Conservation (phyloP, 164 flowering plant genomes). For the Vitis rupestris region DNA sequence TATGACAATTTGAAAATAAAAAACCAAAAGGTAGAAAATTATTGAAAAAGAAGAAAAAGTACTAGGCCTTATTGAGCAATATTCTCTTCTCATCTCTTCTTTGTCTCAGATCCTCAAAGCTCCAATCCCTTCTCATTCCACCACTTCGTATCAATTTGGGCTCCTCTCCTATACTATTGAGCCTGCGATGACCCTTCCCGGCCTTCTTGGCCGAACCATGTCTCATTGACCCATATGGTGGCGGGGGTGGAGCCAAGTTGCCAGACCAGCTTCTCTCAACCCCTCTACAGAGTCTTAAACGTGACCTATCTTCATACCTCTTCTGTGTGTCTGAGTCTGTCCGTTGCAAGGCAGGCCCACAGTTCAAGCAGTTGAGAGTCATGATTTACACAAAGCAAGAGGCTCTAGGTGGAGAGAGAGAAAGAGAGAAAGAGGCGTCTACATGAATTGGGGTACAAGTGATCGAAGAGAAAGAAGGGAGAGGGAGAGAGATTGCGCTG, state of each 20-base stretch:
- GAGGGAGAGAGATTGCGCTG: not conserved
- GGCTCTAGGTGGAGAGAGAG: too few relatives aligned
- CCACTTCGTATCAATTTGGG: slow-evolving; percentile 63
- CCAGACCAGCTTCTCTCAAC: slow-evolving; percentile 57
- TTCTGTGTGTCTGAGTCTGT: slow-evolving; percentile 19
- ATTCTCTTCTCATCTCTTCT: not conserved
- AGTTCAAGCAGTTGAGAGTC: slow-evolving; percentile 30
- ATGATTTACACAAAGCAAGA: slow-evolving; percentile 4
- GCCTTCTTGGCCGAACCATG: slow-evolving; percentile 5
- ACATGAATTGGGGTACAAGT: too few relatives aligned
- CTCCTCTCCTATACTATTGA: slow-evolving; percentile 13
- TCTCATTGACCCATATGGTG: slow-evolving; percentile 19
- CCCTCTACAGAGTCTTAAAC: slow-evolving; percentile 2
- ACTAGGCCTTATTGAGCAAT: not conserved
- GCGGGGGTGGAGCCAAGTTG: slow-evolving; percentile 22
- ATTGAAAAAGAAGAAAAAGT: too few relatives aligned
- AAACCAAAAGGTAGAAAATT: too few relatives aligned
- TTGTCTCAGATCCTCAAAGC: slow-evolving; percentile 62
- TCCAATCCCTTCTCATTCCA: slow-evolving; percentile 91
- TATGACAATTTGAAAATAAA: too few relatives aligned
- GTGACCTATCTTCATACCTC: not conserved
- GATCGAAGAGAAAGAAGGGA: not conserved
- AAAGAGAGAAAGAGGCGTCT: too few relatives aligned
- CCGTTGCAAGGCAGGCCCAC: slow-evolving; percentile 24
- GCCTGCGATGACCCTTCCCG: slow-evolving; percentile 29